Evolutionary conservation across 345 rosid genomes (phyloP), one percentile per base, ranked within the genome.

Genomic region (Rhodamnia rubescens): DNA sequence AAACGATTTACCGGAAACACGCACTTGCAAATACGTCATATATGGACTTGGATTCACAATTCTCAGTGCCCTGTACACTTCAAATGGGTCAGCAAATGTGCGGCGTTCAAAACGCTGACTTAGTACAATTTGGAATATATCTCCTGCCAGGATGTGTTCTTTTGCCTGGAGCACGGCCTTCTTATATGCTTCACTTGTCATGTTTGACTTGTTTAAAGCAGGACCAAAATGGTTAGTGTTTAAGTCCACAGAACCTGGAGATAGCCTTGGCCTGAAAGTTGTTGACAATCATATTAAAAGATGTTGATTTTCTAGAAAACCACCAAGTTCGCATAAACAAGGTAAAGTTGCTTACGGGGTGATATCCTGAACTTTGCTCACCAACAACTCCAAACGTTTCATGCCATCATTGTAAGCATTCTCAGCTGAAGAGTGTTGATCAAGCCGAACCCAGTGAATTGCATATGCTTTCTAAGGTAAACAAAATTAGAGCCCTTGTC

Each of bases 21-120:
- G 42, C 56, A 88, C 99, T 88, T 97, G 98, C 87, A 96, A 88
- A 89, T 95, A 95, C 21, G 95, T 86, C 99, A 97, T 97, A 75
- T 95, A 96, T 36, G 98, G 98, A 90, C 98, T 97, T 14, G 99
- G 98, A 90, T 97, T 97, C 75, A 95, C 97, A 81, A 95, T 88
- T 90, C 98, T 92, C 83, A 97, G 85, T 64, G 99, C 98, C 86
- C 99, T 92, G 83, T 95, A 97, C 49, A 97, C 90, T 91, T 95
- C 96, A 85, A 97, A 95, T 4, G 98, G 98, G 84, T 95, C 96
- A 20, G 98, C 98, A 88, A 92, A 95, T 50, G 99, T 97, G 82
- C 94, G 89, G 22, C 98, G 91, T 85, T 97, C 98, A 87, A 97
- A 97, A 59, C 98, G 92, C 61, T 97, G 99, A 84, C 98, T 97